These are phyloP conservation scores for Grifola frondosa DNA, from an alignment of 1,284 basidiomycete genomes.

Conservation along the genomic window DNA sequence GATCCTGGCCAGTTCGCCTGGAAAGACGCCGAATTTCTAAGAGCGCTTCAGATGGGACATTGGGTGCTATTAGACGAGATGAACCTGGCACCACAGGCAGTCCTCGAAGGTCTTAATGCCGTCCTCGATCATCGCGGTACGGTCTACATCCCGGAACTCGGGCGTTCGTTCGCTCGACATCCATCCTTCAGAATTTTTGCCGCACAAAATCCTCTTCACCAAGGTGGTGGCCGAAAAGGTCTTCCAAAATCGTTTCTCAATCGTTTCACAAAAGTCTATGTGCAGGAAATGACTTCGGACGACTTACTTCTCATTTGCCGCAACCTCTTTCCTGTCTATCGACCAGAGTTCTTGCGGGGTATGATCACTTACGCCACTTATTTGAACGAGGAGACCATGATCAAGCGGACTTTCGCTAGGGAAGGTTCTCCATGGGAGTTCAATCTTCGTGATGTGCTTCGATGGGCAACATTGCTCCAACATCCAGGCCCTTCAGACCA, in stretches of 20 bases:
- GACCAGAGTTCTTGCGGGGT: slow-evolving; percentile 51
- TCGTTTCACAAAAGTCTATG: slow-evolving; percentile 95
- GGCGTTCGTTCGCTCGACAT: slow-evolving; percentile 86
- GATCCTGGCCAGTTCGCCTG: slow-evolving; percentile 92
- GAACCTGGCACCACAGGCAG: slow-evolving; percentile 95
- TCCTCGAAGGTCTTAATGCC: slow-evolving; percentile 97
- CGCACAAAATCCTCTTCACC: slow-evolving; percentile 95
- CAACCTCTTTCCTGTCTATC: slow-evolving; percentile 69
- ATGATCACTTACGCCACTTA: slow-evolving; percentile 88
- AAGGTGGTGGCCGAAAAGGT: slow-evolving; percentile 97
- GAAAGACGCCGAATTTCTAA: slow-evolving; percentile 96
- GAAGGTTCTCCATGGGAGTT: slow-evolving; percentile 98
- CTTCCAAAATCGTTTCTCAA: slow-evolving; percentile 97
- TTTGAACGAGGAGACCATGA: slow-evolving; percentile 72
- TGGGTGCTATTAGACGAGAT: slow-evolving; percentile 99
- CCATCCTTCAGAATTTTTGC: slow-evolving; percentile 95
- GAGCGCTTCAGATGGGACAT: slow-evolving; percentile 88
- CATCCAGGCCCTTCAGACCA: slow-evolving; percentile 39
- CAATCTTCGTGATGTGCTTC: slow-evolving; percentile 93
- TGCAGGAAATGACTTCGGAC: slow-evolving; percentile 80
- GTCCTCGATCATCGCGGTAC: slow-evolving; percentile 95
- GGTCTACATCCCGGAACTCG: slow-evolving; percentile 95
- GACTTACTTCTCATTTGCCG: slow-evolving; percentile 85
- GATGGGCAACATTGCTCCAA: slow-evolving; percentile 78
- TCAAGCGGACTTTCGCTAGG: slow-evolving; percentile 71